Evolutionary conservation across 345 rosid species (phyloP).

Genomic region (Camelina laxa): DNA sequence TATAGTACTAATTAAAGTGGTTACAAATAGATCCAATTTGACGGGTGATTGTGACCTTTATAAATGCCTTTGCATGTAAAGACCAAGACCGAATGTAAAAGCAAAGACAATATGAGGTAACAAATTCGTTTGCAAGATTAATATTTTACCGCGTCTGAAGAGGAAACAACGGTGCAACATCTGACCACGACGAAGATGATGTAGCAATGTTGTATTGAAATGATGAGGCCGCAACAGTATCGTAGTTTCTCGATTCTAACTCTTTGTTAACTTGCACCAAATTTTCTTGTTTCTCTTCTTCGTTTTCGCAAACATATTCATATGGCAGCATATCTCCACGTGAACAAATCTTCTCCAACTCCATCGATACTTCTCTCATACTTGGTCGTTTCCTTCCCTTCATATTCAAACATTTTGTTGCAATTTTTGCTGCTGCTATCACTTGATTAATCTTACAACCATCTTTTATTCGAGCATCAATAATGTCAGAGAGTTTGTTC

Average conservation of each 20-base stretch:
- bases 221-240: neutral
- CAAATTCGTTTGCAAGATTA: neutral
- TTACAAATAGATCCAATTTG: neutral
- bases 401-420: constrained; percentile 41
- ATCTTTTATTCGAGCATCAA: constrained; percentile 28
- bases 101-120: neutral
- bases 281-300: constrained; percentile 7
- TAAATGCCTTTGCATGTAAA: neutral
- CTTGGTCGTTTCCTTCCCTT: constrained; percentile 51
- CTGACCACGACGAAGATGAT: constrained; percentile 15
- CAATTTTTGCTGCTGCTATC: constrained; percentile 41
- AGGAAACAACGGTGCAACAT: constrained; percentile 33
- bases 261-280: neutral
- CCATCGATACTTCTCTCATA: no score
- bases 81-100: neutral
- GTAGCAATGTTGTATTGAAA: neutral
- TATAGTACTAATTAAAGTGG: neutral
- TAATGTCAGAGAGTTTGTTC: constrained; percentile 16
- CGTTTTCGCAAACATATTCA: constrained; percentile 1
- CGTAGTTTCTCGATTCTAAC: constrained; percentile 10
- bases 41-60: neutral
- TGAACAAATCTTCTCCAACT: constrained; percentile 33
- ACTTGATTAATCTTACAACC: constrained; percentile 18
- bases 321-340: neutral
- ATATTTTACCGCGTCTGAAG: constrained; percentile 1